Base-by-base conservation (phyloP, 768 basidiomycete genomes). In the Leccinum arenicola region DNA sequence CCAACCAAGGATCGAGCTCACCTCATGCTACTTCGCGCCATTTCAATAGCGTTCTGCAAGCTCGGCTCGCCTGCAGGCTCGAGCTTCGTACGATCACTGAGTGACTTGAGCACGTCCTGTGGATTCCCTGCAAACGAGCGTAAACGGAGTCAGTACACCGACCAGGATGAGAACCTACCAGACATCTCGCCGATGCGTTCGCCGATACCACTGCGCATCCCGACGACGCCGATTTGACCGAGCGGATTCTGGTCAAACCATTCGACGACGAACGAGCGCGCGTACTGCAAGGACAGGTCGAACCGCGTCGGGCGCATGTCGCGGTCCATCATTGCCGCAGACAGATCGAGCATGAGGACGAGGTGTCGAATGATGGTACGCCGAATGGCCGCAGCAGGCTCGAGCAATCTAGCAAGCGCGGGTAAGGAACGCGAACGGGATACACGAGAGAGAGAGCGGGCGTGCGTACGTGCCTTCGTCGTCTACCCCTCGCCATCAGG, bases 171-270 rank as follows among this genome's bases (percentile, higher is more conserved):
- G 31, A 50, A 65, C 84, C 51, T 68, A 93, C 95, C 96, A 65
- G 95, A 91, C 87, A 99, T 91, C 60, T 94, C 91, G 2, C 92
- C 85, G 45, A 98, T 77, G 3, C 92, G 84, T 73, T 98, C 97
- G 0, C 94, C 95, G 23, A 98, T 73, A 0, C 97, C 93, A 35
- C 91, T 85, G 23, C 95, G 80, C 84, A 98, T 93, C 6, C 92
- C 93, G 17, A 98, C 93, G 31, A 98, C 77, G 2, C 95, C 96
- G 63, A 99, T 92, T 74, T 98, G 97, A 21, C 96, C 95, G 12
- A 99, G 80, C 1, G 97, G 97, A 68, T 99, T 99, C 76, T 98
- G 97, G 75, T 99, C 97, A 73, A 98, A 99, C 95, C 96, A 99
- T 72, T 99, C 97, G 7, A 83, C 78, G 29, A 98, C 82, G 64